These are phyloP conservation scores for Themeda triandra DNA, from an alignment of 176 grass and related monocot species.

Conservation along the genomic window DNA sequence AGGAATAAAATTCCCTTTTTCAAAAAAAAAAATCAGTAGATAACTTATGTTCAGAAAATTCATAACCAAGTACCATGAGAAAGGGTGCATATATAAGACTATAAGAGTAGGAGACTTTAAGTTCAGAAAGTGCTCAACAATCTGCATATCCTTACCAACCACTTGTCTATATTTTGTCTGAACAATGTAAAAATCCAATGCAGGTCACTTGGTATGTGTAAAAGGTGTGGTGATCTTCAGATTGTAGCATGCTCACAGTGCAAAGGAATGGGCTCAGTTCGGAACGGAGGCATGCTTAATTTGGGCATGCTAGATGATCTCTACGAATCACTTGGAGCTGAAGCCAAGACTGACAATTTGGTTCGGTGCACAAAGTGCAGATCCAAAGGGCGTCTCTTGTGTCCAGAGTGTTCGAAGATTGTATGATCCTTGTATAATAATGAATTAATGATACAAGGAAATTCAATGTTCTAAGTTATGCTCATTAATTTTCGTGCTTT, in stretches of 20 bases:
- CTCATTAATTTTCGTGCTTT: not conserved
- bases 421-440: not conserved
- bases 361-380: constrained; percentile 59
- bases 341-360: constrained; percentile 35
- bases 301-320: constrained; percentile 65
- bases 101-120: too few species aligned
- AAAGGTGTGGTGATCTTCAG: constrained; percentile 69
- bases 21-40: too few species aligned
- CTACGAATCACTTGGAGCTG: constrained; percentile 64
- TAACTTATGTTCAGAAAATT: too few species aligned
- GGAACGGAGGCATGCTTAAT: constrained; percentile 53
- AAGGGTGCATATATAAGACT: too few species aligned
- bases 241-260: constrained; percentile 76
- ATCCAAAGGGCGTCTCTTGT: constrained; percentile 65
- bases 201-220: constrained; percentile 87
- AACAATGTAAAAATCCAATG: not conserved
- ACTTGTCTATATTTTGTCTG: not conserved
- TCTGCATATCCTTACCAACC: not conserved
- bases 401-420: constrained; percentile 61
- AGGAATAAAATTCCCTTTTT: too few species aligned
- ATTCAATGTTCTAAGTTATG: not conserved
- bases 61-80: too few species aligned
- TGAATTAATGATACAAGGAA: not conserved
- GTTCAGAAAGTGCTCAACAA: not conserved
- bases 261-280: constrained; percentile 55